These are phyloP conservation scores for Globisporangium irregulare DNA, from an alignment of 352 stramenopile genomes.

Conservation along the genomic window DNA sequence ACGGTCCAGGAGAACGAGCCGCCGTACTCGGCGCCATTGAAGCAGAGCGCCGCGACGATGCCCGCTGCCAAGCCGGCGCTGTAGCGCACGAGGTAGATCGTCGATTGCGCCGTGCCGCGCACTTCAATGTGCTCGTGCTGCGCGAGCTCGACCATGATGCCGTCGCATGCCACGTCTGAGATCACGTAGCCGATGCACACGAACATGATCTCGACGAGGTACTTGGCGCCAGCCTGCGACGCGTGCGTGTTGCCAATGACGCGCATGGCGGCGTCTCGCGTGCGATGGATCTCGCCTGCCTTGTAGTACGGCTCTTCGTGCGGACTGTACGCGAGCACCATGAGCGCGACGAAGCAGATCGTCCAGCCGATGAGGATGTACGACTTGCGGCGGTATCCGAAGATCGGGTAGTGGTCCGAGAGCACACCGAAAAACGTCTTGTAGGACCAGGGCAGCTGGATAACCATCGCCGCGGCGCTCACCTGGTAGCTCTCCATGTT, in stretches of 20 bases:
- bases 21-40: slow-evolving; percentile 62
- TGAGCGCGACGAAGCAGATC: slow-evolving; percentile 46
- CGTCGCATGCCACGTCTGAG: slow-evolving; percentile 61
- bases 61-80: slow-evolving; percentile 39
- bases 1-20: slow-evolving; percentile 58
- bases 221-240: slow-evolving; percentile 39
- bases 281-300: slow-evolving; percentile 54
- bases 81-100: slow-evolving; percentile 69
- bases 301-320: slow-evolving; percentile 52
- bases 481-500: slow-evolving; percentile 76
- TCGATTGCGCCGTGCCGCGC: slow-evolving; percentile 55
- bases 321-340: slow-evolving; percentile 51
- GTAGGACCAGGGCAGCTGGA: slow-evolving; percentile 69
- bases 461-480: slow-evolving; percentile 46
- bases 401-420: slow-evolving; percentile 62
- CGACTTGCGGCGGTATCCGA: slow-evolving; percentile 60
- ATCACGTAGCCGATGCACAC: slow-evolving; percentile 67
- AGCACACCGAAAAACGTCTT: slow-evolving; percentile 77
- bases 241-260: slow-evolving; percentile 50
- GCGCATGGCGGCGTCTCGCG: slow-evolving; percentile 30
- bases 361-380: slow-evolving; percentile 74
- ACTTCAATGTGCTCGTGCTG: slow-evolving; percentile 65
- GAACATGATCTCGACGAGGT: slow-evolving; percentile 55
- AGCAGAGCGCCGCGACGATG: slow-evolving; percentile 47
- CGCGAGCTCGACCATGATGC: slow-evolving; percentile 67